Evolutionary conservation across 148 eudicot species (phyloP).

Genomic region (Cornus controversa): DNA sequence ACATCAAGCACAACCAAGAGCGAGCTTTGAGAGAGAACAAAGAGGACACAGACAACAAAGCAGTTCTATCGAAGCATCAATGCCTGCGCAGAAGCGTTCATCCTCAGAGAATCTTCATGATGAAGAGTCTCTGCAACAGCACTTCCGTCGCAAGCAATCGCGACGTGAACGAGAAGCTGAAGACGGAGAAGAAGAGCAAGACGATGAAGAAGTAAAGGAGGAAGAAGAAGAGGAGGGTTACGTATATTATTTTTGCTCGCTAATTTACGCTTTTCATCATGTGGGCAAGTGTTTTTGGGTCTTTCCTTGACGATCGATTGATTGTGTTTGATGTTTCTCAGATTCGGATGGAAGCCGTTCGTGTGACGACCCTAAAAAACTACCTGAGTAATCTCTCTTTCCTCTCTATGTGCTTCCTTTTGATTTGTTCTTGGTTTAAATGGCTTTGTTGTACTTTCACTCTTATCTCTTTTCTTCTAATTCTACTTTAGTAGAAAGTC

Average conservation of each 20-base stretch:
- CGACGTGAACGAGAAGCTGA: conserved; percentile 17
- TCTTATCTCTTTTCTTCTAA: neutral
- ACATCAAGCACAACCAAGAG: neutral
- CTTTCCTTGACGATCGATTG: conserved; percentile 9
- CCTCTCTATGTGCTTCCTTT: neutral
- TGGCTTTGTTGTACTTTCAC: neutral
- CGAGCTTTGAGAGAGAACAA: too few relatives aligned
- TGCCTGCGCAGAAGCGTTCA: conserved; percentile 24
- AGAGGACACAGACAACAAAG: neutral
- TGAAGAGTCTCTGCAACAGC: conserved; percentile 12
- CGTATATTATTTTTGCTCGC: neutral
- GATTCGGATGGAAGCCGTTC: conserved; percentile 23
- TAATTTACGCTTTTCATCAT: neutral
- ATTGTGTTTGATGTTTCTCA: conserved; percentile 5
- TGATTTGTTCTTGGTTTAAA: conserved; percentile 10
- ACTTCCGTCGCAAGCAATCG: conserved; percentile 18
- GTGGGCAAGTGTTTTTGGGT: neutral
- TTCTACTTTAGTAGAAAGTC: neutral
- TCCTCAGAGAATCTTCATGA: conserved; percentile 18
- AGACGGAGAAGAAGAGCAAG: neutral
- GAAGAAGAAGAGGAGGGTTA: conserved; percentile 9
- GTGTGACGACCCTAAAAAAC: conserved; percentile 15
- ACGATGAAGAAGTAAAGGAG: neutral
- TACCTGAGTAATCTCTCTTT: conserved; percentile 14
- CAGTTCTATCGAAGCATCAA: conserved; percentile 3